phyloP scores from a whole-genome alignment of 805 yeast species.

The Candida orba region DNA sequence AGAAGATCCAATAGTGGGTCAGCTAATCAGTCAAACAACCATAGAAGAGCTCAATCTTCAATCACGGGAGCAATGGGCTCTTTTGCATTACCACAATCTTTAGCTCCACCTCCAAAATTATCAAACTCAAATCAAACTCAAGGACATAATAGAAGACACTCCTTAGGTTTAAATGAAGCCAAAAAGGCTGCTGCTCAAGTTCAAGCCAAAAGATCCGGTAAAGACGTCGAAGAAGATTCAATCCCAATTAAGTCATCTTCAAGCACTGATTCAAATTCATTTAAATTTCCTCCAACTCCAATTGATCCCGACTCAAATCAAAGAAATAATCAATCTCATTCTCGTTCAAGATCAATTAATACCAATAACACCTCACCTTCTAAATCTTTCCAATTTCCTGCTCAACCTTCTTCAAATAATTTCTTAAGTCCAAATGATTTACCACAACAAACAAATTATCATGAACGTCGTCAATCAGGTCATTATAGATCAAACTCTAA shows the following conservation, averaged over 20 bases:
- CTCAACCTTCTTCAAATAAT: constrained; percentile 56
- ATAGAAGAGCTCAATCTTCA: constrained; percentile 41
- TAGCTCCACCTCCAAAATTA: constrained; percentile 23
- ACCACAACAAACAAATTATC: constrained; percentile 16
- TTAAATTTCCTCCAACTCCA: constrained; percentile 49
- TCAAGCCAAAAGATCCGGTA: constrained; percentile 56
- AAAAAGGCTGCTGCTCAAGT: constrained; percentile 94
- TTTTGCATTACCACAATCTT: constrained; percentile 14
- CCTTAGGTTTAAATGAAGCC: constrained; percentile 87
- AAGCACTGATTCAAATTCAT: no score
- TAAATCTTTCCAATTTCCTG: constrained; percentile 59
- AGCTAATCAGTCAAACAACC: constrained; percentile 17
- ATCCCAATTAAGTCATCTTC: no score
- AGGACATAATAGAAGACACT: constrained; percentile 89
- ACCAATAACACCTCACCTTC: constrained; percentile 32
- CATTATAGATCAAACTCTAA: constrained; percentile 34
- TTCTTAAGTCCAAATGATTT: constrained; percentile 22
- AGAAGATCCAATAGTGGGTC: constrained; percentile 4
- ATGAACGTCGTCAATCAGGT: constrained; percentile 36
- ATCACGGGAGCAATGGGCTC: constrained; percentile 29
- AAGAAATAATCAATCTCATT: constrained; percentile 9
- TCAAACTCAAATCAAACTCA: constrained; percentile 12
- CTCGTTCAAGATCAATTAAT: constrained; percentile 16
- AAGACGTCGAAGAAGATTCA: constrained; percentile 8
- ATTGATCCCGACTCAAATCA: constrained; percentile 23